Conservation (phyloP, 352 stramenopile species). For the Phytophthora tentaculata region DNA sequence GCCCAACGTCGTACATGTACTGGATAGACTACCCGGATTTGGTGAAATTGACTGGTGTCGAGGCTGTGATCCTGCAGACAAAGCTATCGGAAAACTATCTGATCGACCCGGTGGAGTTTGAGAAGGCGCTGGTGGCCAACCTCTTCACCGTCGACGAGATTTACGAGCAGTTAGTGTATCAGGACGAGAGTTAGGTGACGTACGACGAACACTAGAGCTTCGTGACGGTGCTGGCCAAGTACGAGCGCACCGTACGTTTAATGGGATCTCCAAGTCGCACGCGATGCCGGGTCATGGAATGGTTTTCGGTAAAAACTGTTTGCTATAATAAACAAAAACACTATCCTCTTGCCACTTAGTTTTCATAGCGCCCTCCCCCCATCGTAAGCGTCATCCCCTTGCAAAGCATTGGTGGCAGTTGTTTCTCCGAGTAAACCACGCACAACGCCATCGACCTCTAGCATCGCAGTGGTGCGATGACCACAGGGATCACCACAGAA, state of each 20-base stretch:
- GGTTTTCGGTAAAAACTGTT: no score
- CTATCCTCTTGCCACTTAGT: no score
- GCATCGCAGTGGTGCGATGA: no score
- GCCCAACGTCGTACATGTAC: constrained; percentile 96
- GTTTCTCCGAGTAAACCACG: no score
- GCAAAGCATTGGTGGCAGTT: no score
- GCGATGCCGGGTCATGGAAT: constrained; percentile 98
- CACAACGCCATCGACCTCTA: no score
- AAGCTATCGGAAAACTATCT: constrained; percentile 80
- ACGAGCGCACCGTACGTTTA: constrained; percentile 93
- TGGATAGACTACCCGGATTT: constrained; percentile 98
- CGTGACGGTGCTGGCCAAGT: constrained; percentile 82
- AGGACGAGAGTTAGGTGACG: constrained; percentile 63
- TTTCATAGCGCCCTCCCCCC: no score
- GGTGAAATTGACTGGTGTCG: constrained; percentile 91
- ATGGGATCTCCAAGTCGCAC: constrained; percentile 97
- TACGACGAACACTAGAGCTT: constrained; percentile 77
- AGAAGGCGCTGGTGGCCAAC: constrained; percentile 69
- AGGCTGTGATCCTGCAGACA: constrained; percentile 93
- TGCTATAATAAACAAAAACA: no score
- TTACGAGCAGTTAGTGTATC: constrained; percentile 96
- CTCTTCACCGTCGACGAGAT: constrained; percentile 95
- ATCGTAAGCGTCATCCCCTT: no score
- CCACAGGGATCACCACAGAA: no score
- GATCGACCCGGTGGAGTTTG: constrained; percentile 85